Evolutionary conservation across 805 yeast species (phyloP), one percentile per base, ranked within the genome.

Genomic region (Teunomyces aglyptinius): DNA sequence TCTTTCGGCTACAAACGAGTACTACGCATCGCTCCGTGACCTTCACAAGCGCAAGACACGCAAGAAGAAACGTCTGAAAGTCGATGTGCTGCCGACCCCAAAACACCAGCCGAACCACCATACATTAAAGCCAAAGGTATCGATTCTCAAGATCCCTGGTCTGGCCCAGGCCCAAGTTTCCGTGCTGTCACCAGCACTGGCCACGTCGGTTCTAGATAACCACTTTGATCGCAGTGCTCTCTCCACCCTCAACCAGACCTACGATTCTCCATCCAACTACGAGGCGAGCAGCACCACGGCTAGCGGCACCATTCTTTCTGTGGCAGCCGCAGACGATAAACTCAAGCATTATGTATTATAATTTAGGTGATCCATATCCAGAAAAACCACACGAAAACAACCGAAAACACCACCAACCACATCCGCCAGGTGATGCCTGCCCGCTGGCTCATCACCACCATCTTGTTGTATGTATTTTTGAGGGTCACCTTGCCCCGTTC

Each of bases 371-470:
- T 44, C 78, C 78, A 73, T 20, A 72, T 68, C 61, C 68, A 72
- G 55, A 69, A 65, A 49, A 73, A 73, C 66, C 68, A 70, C 38
- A 66, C 31, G 41, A 64, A 57, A 22, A 72, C 72, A 16, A 68
- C 36, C 29, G 52, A 41, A 53, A 73, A 72, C 49, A 73, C 75
- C 27, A 55, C 52, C 35, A 71, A 56, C 78, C 78, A 73, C 74
- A 70, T 68, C 44, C 63, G 59, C 72, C 76, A 73, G 38, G 69
- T 61, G 39, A 73, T 70, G 2, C 78, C 78, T 11, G 77, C 77
- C 34, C 71, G 55, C 58, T 70, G 65, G 58, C 76, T 71, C 78
- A 73, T 71, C 24, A 66, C 57, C 41, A 73, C 63, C 78, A 73
- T 73, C 46, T 61, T 58, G 54, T 68, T 71, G 52, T 63, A 73